Base-by-base conservation (phyloP, 148 eudicot genomes). In the Selenicereus undatus region DNA sequence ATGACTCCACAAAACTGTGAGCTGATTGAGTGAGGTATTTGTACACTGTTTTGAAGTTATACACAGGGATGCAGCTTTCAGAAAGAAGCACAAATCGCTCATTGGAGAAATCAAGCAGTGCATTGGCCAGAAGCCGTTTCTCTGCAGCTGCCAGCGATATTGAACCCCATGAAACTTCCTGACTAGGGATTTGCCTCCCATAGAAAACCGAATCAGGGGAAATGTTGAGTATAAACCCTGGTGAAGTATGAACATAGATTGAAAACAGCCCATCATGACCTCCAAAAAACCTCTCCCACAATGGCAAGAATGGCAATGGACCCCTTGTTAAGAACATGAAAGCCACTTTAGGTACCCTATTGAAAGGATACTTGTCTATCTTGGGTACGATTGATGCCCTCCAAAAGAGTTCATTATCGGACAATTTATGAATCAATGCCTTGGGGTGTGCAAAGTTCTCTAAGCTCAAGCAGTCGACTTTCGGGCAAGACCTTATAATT, bases 131-230 rank as follows among this genome's bases (percentile, higher is more conserved):
- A 71, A 94, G 95, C 45, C 97, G 87, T 85, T 86, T 87, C 81
- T 94, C 97, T 60, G 91, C 97, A 74, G 90, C 97, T 18, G 89
- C 91, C 18, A 94, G 89, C 11, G 91, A 87, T 42, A 86, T 84
- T 17, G 90, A 79, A 60, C 98, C 97, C 98, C 98, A 94, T 43
- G 81, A 79, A 66, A 94, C 98, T 88, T 92, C 98, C 98, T 88
- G 81, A 80, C 94, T 92, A 11, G 96, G 96, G 74, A 94, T 91
- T 83, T 86, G 93, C 30, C 98, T 87, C 29, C 83, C 82, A 74
- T 85, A 89, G 80, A 94, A 94, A 66, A 88, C 92, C 6, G 98
- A 94, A 26, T 92, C 71, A 75, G 70, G 88, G 5, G 87, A n/a
- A 26, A 91, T 90, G 85, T 87, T 86, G 65, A 90, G 91, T 48